phyloP scores from a whole-genome alignment of 2,329 filamentous ascomycete species.

The Colletotrichum neosansevieriae region DNA sequence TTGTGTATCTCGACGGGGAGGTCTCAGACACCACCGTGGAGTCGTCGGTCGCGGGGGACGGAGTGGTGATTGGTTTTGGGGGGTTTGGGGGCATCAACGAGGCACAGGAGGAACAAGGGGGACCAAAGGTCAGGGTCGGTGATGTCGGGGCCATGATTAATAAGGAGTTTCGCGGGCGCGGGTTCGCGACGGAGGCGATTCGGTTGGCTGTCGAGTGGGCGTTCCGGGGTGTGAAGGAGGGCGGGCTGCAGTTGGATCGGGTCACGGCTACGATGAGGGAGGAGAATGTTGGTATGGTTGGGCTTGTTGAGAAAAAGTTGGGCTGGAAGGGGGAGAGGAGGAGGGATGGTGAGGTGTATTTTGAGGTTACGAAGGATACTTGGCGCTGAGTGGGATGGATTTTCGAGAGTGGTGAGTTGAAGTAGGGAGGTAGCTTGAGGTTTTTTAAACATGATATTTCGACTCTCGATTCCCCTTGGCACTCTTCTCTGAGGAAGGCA shows the following conservation, averaged over 20 bases:
- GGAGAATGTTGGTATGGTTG: slow-evolving; percentile 44
- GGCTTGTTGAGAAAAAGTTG: slow-evolving; percentile 43
- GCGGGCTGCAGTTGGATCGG: slow-evolving; percentile 46
- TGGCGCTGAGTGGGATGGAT: slow-evolving; percentile 24
- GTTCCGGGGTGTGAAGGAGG: slow-evolving; percentile 41
- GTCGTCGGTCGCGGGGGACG: not conserved
- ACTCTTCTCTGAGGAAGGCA: too few relatives aligned
- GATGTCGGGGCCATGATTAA: slow-evolving; percentile 47
- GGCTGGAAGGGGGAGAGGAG: slow-evolving; percentile 42
- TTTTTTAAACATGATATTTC: too few relatives aligned
- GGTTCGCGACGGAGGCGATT: slow-evolving; percentile 46
- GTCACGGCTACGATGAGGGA: slow-evolving; percentile 45
- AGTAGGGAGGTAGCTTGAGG: too few relatives aligned
- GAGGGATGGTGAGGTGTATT: slow-evolving; percentile 44
- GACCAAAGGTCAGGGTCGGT: slow-evolving; percentile 41
- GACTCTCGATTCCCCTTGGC: too few relatives aligned
- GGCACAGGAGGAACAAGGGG: slow-evolving; percentile 33
- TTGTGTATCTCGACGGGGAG: slow-evolving; percentile 38
- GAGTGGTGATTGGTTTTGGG: slow-evolving; percentile 45
- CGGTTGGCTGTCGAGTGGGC: slow-evolving; percentile 45
- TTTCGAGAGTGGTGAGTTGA: too few relatives aligned
- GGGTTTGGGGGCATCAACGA: slow-evolving; percentile 48
- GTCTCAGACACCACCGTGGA: not conserved
- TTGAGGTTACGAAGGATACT: slow-evolving; percentile 42
- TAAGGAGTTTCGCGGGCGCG: slow-evolving; percentile 42